These are phyloP conservation scores for Henningerozyma blattae DNA, from an alignment of 805 yeast genomes.

Conservation along the genomic window DNA sequence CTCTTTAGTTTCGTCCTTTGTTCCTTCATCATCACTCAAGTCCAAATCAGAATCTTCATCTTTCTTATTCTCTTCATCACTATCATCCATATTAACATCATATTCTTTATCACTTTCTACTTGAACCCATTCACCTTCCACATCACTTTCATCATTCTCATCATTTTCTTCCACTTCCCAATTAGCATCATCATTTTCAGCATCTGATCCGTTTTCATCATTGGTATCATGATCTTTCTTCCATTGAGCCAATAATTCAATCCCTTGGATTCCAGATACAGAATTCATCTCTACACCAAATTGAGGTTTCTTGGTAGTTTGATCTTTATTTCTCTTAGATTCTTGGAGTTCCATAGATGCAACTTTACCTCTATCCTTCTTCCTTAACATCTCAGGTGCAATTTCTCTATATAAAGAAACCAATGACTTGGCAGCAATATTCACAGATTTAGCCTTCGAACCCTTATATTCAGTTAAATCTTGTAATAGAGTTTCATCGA, in stretches of 20 bases:
- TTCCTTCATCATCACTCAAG: constrained; percentile 27
- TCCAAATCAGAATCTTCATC: constrained; percentile 40
- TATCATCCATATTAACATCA: constrained; percentile 39
- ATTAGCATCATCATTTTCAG: constrained; percentile 52
- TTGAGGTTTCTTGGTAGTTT: constrained; percentile 28
- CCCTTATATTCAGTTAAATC: constrained; percentile 86
- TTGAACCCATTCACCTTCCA: constrained; percentile 88
- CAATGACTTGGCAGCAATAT: constrained; percentile 86
- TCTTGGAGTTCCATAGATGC: constrained; percentile 75
- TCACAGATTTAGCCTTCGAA: constrained; percentile 86
- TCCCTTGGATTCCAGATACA: constrained; percentile 74
- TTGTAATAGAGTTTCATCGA: constrained; percentile 76
- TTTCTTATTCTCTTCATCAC: constrained; percentile 33
- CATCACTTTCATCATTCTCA: constrained; percentile 34
- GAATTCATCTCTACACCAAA: constrained; percentile 61
- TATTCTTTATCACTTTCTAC: constrained; percentile 75
- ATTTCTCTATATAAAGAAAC: constrained; percentile 81
- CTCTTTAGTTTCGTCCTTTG: constrained; percentile 20
- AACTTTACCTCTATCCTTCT: constrained; percentile 85
- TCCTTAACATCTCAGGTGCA: constrained; percentile 88
- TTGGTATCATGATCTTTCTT: constrained; percentile 35
- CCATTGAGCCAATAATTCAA: constrained; percentile 86
- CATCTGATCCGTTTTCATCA: constrained; percentile 41
- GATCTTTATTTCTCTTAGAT: constrained; percentile 35
- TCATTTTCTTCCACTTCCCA: constrained; percentile 45